Conservation (phyloP, 805 yeast genomes). For the Hanseniaspora lachancei region DNA sequence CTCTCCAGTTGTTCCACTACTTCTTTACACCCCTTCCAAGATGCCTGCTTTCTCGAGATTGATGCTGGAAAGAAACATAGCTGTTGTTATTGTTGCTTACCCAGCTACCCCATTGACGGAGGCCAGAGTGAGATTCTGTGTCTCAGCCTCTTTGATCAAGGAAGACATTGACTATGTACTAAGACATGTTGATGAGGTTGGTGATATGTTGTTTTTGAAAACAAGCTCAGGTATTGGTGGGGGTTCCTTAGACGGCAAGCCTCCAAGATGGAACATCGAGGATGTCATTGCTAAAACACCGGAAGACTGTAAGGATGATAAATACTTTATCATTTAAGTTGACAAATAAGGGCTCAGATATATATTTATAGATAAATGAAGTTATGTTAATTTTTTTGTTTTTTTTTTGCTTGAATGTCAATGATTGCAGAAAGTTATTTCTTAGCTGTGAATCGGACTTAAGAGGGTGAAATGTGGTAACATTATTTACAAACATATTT, state of each 20-base stretch:
- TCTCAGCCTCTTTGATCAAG: slow-evolving; percentile 82
- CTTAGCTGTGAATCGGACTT: no score
- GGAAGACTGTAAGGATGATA: slow-evolving; percentile 39
- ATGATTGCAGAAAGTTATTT: no score
- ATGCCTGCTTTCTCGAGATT: slow-evolving; percentile 85
- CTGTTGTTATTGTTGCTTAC: slow-evolving; percentile 92
- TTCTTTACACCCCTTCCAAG: slow-evolving; percentile 80
- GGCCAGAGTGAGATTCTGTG: slow-evolving; percentile 85
- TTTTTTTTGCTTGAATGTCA: background rate
- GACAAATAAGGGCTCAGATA: background rate
- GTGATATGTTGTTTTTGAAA: slow-evolving; percentile 62
- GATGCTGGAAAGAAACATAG: slow-evolving; percentile 67
- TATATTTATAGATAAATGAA: background rate
- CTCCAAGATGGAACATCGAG: slow-evolving; percentile 67
- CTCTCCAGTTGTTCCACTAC: slow-evolving; percentile 85
- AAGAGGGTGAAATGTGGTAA: no score
- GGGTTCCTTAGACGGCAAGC: slow-evolving; percentile 43
- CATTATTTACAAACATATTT: no score
- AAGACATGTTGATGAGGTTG: slow-evolving; percentile 59
- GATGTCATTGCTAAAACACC: slow-evolving; percentile 65
- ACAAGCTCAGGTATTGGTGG: slow-evolving; percentile 68
- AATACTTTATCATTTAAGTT: slow-evolving; percentile 24
- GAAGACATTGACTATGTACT: slow-evolving; percentile 79
- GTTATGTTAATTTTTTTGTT: background rate
- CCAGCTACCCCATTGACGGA: slow-evolving; percentile 92